Conservation (phyloP, 2,329 filamentous ascomycete genomes). For the Pestalotiopsis sp. region DNA sequence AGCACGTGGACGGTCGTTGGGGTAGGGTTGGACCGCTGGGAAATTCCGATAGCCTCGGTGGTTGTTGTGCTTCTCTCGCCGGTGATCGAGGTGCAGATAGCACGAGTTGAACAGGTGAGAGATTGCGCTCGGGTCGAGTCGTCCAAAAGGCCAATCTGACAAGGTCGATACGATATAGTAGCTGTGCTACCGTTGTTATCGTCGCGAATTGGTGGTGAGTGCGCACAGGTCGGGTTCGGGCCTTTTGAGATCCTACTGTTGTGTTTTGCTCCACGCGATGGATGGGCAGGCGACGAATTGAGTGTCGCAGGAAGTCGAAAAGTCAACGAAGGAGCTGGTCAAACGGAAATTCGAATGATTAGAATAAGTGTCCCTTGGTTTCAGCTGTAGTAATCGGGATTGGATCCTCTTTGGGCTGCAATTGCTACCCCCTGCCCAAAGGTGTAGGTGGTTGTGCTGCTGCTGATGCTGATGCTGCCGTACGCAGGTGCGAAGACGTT, state of each 20-base stretch:
- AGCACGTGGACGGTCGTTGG: background rate
- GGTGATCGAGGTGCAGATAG: background rate
- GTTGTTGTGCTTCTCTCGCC: background rate
- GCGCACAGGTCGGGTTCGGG: background rate
- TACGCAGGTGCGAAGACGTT: background rate
- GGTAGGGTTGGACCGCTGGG: background rate
- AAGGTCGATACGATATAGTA: background rate
- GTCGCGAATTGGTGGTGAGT: background rate
- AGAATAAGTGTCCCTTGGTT: background rate
- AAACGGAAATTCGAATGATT: background rate
- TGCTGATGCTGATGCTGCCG: background rate
- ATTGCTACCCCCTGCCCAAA: background rate
- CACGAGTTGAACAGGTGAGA: background rate
- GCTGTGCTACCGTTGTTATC: background rate
- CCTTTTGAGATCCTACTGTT: background rate
- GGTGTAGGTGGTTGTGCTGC: background rate
- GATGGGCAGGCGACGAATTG: background rate
- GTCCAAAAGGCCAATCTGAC: conserved; percentile 13
- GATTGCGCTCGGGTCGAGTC: conserved; percentile 8
- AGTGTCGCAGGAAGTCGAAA: background rate
- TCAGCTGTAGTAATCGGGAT: background rate
- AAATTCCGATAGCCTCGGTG: background rate
- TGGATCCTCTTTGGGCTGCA: conserved; percentile 11
- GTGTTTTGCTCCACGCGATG: background rate
- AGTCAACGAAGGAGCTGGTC: background rate